Evolutionary conservation across 176 grass and related monocot genomes (phyloP), one percentile per base, ranked within the genome.

Genomic region (Avena atlantica): DNA sequence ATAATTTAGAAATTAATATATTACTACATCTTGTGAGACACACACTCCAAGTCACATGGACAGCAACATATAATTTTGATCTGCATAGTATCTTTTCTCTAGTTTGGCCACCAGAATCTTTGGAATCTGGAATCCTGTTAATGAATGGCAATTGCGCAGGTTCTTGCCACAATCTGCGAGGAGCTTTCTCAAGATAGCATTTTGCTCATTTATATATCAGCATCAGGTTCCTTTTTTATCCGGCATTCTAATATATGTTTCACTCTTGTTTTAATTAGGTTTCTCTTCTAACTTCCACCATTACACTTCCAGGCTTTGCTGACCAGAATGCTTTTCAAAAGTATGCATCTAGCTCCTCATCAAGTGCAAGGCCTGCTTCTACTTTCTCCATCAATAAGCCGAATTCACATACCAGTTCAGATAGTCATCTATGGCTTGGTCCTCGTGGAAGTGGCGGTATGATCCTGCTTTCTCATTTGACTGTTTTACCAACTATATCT

Each of bases 181-280:
- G 97, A 97, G 37, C 85, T 96, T 15, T 81, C 90, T 78, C 85
- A 93, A 70, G 97, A 99, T 78, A 93, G 90, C 80, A 83, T 99
- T 83, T 89, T 99, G 72, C 90, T 99, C 64, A 83, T 99, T 67
- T 96, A 96, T 83, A 91, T 99, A 87, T 96, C 97, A 85, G 92
- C 94, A 88, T 96, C 97, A 93, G 97, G 97, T 98, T 87, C 79
- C 37, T 85, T 79, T 65, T 83, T 83, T 17, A 84, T 83, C 68
- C 74, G 37, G 20, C n/a, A 83, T 70, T 69, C 12, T 53, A 92
- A 53, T 63, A 84, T 78, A 25, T 88, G 25, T 61, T 79, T 27
- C 12, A 56, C 27, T 87, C 48, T 76, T 66, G 42, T 87, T 69
- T 77, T 77, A 7, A 68, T 53, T 60, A 81, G 17, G 6, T 45